Conservation (phyloP, 306 rosid species). For the Prinsepia uniflora region DNA sequence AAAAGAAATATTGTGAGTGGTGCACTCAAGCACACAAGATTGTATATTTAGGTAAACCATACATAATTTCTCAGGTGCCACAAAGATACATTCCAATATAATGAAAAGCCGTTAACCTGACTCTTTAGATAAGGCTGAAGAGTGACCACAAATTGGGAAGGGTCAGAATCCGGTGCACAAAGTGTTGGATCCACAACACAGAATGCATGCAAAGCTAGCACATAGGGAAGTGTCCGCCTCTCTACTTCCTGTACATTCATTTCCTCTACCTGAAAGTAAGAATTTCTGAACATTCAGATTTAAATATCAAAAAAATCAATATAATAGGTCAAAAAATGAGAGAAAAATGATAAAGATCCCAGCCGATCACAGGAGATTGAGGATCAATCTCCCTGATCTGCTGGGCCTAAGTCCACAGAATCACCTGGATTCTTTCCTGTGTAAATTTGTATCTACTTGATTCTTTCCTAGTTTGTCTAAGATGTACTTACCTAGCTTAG, state of each 20-base stretch:
- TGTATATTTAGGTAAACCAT: not conserved
- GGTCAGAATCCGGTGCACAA: constrained; percentile 89
- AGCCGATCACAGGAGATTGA: too few species aligned
- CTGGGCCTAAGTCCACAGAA: too few species aligned
- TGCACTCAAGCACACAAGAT: too few species aligned
- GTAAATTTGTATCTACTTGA: too few species aligned
- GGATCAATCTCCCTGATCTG: too few species aligned
- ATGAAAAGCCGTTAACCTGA: constrained; percentile 51
- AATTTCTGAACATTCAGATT: constrained; percentile 16
- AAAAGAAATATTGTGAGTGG: too few species aligned
- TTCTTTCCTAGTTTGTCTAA: too few species aligned
- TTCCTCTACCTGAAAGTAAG: constrained; percentile 77
- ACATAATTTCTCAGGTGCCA: not conserved
- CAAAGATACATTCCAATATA: not conserved
- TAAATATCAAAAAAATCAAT: constrained; percentile 10
- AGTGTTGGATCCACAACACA: constrained; percentile 89
- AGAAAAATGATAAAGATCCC: too few species aligned
- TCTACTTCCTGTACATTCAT: constrained; percentile 64
- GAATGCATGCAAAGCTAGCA: constrained; percentile 85
- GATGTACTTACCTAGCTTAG: too few species aligned
- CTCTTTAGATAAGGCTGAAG: constrained; percentile 93
- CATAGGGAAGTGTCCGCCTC: constrained; percentile 73
- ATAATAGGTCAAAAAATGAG: not conserved
- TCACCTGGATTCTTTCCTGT: too few species aligned
- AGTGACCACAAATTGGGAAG: constrained; percentile 93